A percentile compares a stretch with the other conserved stretches of the same genome.
Evolutionary conservation across 805 yeast genomes (phyloP).

Genomic region (Spathaspora passalidarum): DNA sequence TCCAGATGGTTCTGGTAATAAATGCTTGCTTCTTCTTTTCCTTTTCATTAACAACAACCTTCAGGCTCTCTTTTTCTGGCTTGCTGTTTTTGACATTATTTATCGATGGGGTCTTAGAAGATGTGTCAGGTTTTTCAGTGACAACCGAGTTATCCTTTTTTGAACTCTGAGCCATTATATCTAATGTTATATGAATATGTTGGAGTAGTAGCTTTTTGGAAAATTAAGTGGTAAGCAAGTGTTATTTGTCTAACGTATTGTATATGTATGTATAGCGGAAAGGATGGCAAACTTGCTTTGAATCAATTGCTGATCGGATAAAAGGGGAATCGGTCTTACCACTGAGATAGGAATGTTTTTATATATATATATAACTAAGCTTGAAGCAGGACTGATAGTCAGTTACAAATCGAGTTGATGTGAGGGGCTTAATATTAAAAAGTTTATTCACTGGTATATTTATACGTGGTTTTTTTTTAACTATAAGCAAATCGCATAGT

Average conservation of each 20-base stretch:
- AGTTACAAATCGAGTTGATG: not conserved
- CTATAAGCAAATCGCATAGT: not conserved
- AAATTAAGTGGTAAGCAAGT: not conserved
- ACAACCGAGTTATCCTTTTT: not conserved
- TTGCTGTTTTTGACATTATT: not conserved
- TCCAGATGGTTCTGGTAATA: slow-evolving; percentile 87
- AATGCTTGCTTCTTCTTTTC: slow-evolving; percentile 80
- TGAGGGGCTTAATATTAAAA: not conserved
- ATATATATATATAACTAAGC: not conserved
- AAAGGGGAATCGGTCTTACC: too few species aligned
- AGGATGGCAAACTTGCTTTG: not conserved
- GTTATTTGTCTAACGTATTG: not conserved
- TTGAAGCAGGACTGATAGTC: not conserved
- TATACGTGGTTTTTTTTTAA: too few species aligned
- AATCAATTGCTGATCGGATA: too few species aligned
- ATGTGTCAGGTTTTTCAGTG: slow-evolving; percentile 1
- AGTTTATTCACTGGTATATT: not conserved
- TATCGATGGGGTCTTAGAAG: not conserved
- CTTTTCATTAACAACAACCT: slow-evolving; percentile 32
- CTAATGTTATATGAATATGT: not conserved
- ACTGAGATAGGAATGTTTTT: too few species aligned
- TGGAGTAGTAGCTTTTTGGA: not conserved
- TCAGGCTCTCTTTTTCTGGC: not conserved
- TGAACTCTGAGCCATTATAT: slow-evolving; percentile 2
- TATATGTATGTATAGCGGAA: not conserved